Percentiles rank a stretch among this genome's conserved stretches.
phyloP scores from a whole-genome alignment of 2,329 filamentous ascomycete species.

The Coniochaeta sp. region DNA sequence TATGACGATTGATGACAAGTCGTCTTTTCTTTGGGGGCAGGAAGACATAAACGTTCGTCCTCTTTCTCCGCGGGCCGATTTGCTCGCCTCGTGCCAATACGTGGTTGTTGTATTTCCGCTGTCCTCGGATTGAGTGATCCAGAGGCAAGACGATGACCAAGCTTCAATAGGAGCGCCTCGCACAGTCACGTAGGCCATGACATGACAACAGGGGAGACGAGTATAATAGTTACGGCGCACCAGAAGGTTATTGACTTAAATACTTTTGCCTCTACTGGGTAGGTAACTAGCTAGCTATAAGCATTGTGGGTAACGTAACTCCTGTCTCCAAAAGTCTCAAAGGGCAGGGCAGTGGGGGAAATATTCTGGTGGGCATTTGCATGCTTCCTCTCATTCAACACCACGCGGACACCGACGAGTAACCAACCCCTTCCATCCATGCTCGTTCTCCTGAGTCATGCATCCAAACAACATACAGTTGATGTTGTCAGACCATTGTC shows the following conservation, averaged over 20 bases:
- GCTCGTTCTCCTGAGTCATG: not conserved
- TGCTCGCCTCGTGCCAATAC: no score
- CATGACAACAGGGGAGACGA: no score
- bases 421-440: not conserved
- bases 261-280: not conserved
- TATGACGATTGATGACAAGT: no score
- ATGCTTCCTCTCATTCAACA: slow-evolving; percentile 2
- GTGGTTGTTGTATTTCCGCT: no score
- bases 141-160: no score
- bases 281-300: not conserved
- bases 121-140: no score
- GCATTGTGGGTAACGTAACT: not conserved
- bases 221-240: no score
- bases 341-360: not conserved
- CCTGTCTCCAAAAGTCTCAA: not conserved
- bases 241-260: not conserved
- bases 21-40: no score
- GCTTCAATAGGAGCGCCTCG: no score
- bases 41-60: no score
- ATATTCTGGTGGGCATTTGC: slow-evolving; percentile 1
- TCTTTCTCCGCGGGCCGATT: no score
- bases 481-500: not conserved
- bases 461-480: not conserved
- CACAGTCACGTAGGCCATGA: no score
- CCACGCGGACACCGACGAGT: not conserved